Evolutionary conservation across 305 asterid species (phyloP), one percentile per base, ranked within the genome.

Genomic region (Fraxinus ornus): DNA sequence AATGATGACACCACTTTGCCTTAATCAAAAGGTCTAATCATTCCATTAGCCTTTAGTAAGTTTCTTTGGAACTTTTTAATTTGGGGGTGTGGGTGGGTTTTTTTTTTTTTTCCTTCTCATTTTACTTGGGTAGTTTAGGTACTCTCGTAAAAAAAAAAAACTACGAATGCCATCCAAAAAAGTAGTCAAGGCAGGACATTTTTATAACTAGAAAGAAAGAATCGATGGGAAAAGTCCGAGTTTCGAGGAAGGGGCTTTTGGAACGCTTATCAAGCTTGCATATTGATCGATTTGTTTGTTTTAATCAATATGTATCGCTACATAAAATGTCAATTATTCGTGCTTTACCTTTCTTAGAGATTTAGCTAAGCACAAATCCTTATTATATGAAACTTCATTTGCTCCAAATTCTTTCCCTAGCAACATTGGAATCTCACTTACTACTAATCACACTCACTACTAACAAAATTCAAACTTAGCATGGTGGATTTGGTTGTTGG

Each of bases 21-120:
- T n/a, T 75, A 84, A 88, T 85, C 86, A 76, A 88, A 87, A 64
- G 62, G 86, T 64, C 79, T 85, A 84, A 91, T 91, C 88, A 91
- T 90, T 84, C 81, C 85, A 77, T 72, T 83, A 74, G 36, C 15
- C 89, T 66, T 36, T 71, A 64, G 30, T 82, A 85, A 8, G 39
- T 73, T 78, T 73, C 73, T 83, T 62, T 44, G 10, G 78, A 24
- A 64, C 73, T 15, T 2, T 0, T 24, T 55, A n/a, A 52, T 52
- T 3, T 49, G 8, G 22, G 55, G 55, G 13, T 8, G 0, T 12
- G 41, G 1, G 9, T 36, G 41, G 44, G 44, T 7, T 8, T 1
- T 1, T 37, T 37, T 37, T 37, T 37, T 7, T 37, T 37, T 7
- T 2, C 10, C 10, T 37, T 37, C 10, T 37, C 44, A 7, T 7